Evolutionary conservation across 768 basidiomycete species (phyloP).

Genomic region (Clathrus columnatus): DNA sequence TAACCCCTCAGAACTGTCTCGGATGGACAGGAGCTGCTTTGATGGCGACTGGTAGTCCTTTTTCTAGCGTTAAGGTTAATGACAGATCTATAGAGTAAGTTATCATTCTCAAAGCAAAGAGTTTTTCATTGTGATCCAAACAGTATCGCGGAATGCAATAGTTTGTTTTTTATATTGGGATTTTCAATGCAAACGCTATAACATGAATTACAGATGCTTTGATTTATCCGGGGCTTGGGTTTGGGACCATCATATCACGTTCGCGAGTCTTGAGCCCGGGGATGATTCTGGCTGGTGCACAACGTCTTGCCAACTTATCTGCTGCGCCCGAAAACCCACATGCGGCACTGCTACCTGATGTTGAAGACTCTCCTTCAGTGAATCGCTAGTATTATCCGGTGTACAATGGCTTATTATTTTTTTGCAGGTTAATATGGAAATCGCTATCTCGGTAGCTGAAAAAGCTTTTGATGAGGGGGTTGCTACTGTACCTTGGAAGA

Average conservation of each 20-base stretch:
- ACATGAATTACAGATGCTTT: constrained; percentile 42
- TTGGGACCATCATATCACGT: constrained; percentile 64
- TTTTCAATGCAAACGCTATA: not conserved
- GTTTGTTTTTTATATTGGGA: constrained; percentile 23
- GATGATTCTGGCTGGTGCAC: constrained; percentile 84
- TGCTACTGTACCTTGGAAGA: constrained; percentile 49
- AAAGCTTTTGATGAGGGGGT: constrained; percentile 68
- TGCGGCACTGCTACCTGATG: constrained; percentile 64
- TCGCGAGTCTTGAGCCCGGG: constrained; percentile 61
- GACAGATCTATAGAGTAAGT: constrained; percentile 60
- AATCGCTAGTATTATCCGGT: constrained; percentile 47
- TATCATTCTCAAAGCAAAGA: not conserved
- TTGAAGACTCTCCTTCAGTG: constrained; percentile 60
- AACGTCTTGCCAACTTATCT: constrained; percentile 63
- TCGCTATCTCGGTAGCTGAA: constrained; percentile 67
- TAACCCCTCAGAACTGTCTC: constrained; percentile 58
- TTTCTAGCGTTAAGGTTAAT: constrained; percentile 60
- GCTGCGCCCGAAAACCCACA: constrained; percentile 68
- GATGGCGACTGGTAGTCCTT: constrained; percentile 79
- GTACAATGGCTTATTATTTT: not conserved
- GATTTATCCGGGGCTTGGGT: constrained; percentile 80
- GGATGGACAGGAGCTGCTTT: constrained; percentile 80
- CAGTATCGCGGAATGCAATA: constrained; percentile 71
- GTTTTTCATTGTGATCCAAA: constrained; percentile 1
- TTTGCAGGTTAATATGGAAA: not conserved